These are phyloP conservation scores for Fraxinus floribunda DNA, from an alignment of 305 asterid genomes.

Conservation along the genomic window DNA sequence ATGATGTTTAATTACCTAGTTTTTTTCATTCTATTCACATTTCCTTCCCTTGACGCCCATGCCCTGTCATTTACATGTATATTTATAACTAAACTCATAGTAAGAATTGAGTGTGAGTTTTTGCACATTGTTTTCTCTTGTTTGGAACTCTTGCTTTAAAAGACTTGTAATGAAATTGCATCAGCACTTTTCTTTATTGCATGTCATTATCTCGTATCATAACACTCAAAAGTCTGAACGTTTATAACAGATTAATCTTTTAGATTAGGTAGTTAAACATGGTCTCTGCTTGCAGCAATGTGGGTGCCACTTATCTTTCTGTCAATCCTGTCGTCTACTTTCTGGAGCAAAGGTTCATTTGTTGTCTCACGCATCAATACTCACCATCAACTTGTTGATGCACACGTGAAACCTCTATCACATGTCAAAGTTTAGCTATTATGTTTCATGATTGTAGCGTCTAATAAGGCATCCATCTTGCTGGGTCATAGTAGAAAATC, in stretches of 20 bases:
- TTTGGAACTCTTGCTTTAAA: not conserved
- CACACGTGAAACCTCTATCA: not conserved
- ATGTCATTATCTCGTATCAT: not conserved
- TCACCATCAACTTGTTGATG: not conserved
- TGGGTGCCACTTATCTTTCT: not conserved
- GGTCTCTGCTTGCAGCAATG: not conserved
- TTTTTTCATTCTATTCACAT: not conserved
- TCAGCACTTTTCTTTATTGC: not conserved
- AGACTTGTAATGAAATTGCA: not conserved
- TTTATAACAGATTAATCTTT: not conserved
- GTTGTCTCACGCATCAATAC: not conserved
- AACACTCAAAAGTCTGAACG: not conserved
- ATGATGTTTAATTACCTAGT: not conserved
- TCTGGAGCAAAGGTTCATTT: not conserved
- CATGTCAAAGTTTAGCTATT: not conserved
- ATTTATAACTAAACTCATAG: not conserved
- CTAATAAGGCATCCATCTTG: not conserved
- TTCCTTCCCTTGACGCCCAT: not conserved
- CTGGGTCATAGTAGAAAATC: not conserved
- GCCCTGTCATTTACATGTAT: not conserved
- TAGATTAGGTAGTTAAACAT: not conserved
- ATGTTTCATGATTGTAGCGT: not conserved
- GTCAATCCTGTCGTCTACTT: not conserved
- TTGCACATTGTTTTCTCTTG: not conserved
- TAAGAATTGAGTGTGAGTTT: not conserved